Percentiles rank a stretch among this genome's conserved stretches.
Conservation (phyloP, 2,329 filamentous ascomycete genomes). For the Diaporthe ilicicola region DNA sequence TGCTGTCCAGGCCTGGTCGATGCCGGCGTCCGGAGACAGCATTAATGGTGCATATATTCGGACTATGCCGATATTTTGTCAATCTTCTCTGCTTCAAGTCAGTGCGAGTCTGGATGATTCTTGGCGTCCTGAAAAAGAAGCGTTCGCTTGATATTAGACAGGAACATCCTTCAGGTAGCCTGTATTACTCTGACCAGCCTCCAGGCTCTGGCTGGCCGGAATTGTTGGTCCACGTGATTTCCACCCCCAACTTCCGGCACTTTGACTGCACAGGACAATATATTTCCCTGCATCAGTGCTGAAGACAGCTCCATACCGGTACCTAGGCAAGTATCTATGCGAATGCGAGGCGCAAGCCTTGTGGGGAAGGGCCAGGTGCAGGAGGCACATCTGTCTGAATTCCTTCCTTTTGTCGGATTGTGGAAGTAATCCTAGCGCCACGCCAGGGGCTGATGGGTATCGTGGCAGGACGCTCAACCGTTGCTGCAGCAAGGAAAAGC, state of each 20-base stretch:
- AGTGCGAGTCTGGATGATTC: too few species aligned
- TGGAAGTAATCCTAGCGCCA: neutral
- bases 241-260: neutral
- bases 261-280: neutral
- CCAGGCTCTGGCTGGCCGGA: neutral
- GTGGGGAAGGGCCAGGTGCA: neutral
- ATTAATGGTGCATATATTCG: neutral
- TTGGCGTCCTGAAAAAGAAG: too few species aligned
- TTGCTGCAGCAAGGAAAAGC: conserved; percentile 12
- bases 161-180: neutral
- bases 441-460: neutral
- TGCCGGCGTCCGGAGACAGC: neutral
- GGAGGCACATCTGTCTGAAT: neutral
- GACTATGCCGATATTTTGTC: neutral
- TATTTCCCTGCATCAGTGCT: neutral
- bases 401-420: neutral
- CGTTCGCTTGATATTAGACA: neutral
- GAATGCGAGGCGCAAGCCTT: neutral
- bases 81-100: neutral
- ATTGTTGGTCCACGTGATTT: neutral
- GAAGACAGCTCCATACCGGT: neutral
- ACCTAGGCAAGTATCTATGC: neutral
- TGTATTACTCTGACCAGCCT: neutral
- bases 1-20: neutral
- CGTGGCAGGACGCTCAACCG: conserved; percentile 7